Evolutionary conservation across 305 asterid species (phyloP), one percentile per base, ranked within the genome.

Genomic region (Salvia sclarea): DNA sequence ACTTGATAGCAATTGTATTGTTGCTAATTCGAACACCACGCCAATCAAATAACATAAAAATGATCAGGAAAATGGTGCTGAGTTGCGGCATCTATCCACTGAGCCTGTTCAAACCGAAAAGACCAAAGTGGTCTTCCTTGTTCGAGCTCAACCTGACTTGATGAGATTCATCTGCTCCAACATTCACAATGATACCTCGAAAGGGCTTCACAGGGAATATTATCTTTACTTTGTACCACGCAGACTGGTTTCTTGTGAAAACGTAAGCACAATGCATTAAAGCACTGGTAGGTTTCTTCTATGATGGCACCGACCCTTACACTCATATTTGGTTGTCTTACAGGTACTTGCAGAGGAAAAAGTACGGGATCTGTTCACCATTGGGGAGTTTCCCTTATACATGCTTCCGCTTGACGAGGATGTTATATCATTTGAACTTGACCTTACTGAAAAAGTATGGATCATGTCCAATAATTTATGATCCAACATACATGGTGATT

Each of bases 151-250:
- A 77, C 75, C 88, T 50, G 88, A 86, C 50, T 82, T 84, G 84
- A 89, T 94, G 92, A 89, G 77, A 77, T 82, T 79, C 78, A 91
- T 94, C 79, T 83, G 88, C 78, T 87, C 86, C 50, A 92, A 88
- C 31, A 87, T 94, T 73, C 94, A 82, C 61, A 83, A 61, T 71
- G 98, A 93, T 66, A 81, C 81, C 28, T 87, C 96, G 8, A 91
- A 91, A 79, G 98, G 96, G 64, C 66, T 86, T 76, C 92, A 87
- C 70, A 87, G 88, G 75, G 97, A 93, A 75, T 88, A 93, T 78
- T 80, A 82, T 79, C 81, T 91, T 58, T 93, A 91, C 85, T 93
- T 93, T 83, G 97, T 87, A 77, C 98, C 98, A n/a, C 96, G 96
- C 16, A 87, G 98, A 25, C 53, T 90, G 68, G 93, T 93, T 82